Percentiles rank a stretch among this genome's conserved stretches.
Conservation (phyloP, 116 monocot species). For the Iris pallida region DNA sequence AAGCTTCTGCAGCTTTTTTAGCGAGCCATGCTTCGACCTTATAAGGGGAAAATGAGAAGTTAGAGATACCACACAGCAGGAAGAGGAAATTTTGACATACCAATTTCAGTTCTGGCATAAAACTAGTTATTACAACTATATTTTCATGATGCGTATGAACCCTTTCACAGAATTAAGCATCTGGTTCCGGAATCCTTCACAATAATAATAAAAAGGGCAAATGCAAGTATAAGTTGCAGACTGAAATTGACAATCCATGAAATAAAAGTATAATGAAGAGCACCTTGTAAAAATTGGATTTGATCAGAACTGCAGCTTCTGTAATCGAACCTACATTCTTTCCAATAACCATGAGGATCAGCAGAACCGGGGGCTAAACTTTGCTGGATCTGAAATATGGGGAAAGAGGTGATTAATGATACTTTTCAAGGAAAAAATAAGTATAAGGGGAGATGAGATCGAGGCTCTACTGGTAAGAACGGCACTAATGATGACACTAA, state of each 20-base stretch:
- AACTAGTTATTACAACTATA: not conserved
- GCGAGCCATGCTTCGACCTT: constrained; percentile 2
- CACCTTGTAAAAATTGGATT: constrained; percentile 60
- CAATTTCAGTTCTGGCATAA: not conserved
- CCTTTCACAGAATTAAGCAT: constrained; percentile 29
- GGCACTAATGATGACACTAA: constrained; percentile 73
- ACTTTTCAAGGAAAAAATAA: no score
- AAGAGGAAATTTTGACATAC: not conserved
- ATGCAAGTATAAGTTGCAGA: not conserved
- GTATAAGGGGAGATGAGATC: no score
- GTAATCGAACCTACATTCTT: constrained; percentile 25
- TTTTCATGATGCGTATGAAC: no score
- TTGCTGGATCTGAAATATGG: constrained; percentile 7
- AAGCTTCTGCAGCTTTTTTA: constrained; percentile 3
- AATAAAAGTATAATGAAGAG: not conserved
- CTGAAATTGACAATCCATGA: no score
- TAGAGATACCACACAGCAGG: not conserved
- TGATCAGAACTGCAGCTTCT: constrained; percentile 23
- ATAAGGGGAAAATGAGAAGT: not conserved
- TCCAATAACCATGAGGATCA: constrained; percentile 35
- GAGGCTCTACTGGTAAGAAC: constrained; percentile 67
- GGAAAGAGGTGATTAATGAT: no score
- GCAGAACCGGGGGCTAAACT: constrained; percentile 23
- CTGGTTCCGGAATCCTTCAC: constrained; percentile 62
- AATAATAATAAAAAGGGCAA: not conserved